These are phyloP conservation scores for Litchi chinensis DNA, from an alignment of 345 rosid genomes.

Conservation along the genomic window DNA sequence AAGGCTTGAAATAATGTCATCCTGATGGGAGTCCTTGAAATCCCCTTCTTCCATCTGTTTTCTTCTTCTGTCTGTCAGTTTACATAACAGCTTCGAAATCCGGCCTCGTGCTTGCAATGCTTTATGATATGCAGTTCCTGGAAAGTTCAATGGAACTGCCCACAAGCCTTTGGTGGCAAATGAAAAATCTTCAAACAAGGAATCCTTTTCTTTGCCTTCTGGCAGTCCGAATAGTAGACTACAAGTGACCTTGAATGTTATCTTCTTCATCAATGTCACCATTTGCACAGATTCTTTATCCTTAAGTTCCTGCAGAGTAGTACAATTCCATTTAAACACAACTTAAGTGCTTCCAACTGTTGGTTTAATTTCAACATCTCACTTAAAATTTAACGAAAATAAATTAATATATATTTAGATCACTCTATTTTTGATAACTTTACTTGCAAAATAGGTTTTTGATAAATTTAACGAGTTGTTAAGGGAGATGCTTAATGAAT, in stretches of 20 bases:
- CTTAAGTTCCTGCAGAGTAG: conserved; percentile 11
- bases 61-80: neutral
- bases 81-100: neutral
- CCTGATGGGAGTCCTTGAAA: neutral
- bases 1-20: conserved; percentile 12
- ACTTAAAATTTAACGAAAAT: too few relatives aligned
- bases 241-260: conserved; percentile 22
- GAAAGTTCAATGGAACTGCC: conserved; percentile 28
- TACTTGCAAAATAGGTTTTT: too few relatives aligned
- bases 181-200: conserved; percentile 19
- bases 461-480: too few relatives aligned
- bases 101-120: conserved; percentile 10
- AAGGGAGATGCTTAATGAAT: too few relatives aligned
- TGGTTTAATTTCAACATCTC: neutral
- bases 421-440: too few relatives aligned
- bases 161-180: conserved; percentile 17
- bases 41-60: conserved; percentile 2
- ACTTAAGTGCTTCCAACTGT: too few relatives aligned
- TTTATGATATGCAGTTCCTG: conserved; percentile 22
- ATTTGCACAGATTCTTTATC: conserved; percentile 15
- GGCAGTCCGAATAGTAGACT: conserved; percentile 26
- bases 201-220: conserved; percentile 26
- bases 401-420: too few relatives aligned
- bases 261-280: conserved; percentile 29
- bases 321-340: neutral